Conservation (phyloP, 2,329 filamentous ascomycete genomes). For the Alternaria ethzedia region DNA sequence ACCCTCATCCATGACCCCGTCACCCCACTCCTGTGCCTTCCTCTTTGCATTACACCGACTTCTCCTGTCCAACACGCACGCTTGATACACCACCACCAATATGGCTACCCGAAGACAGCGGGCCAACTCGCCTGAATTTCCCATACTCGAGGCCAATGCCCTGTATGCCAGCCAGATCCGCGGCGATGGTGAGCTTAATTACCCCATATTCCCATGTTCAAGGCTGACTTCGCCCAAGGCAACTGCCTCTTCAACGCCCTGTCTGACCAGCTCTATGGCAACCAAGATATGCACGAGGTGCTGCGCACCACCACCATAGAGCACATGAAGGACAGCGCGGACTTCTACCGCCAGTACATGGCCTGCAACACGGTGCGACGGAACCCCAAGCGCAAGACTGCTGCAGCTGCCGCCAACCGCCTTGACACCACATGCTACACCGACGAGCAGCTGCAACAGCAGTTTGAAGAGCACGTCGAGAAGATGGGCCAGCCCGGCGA, state of each 20-base stretch:
- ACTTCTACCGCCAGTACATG: conserved; percentile 71
- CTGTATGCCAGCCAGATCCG: conserved; percentile 65
- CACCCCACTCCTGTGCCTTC: conserved; percentile 35
- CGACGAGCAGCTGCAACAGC: conserved; percentile 59
- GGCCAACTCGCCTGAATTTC: conserved; percentile 55
- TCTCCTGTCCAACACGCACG: conserved; percentile 40
- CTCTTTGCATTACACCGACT: conserved; percentile 30
- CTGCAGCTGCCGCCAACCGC: conserved; percentile 51
- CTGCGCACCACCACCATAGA: conserved; percentile 66
- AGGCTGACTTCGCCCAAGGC: conserved; percentile 54
- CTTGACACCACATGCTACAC: conserved; percentile 58
- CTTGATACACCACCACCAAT: conserved; percentile 27
- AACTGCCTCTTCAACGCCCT: conserved; percentile 74
- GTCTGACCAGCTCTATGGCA: conserved; percentile 70
- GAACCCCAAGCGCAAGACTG: conserved; percentile 63
- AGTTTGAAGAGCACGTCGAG: conserved; percentile 63
- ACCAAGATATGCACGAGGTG: conserved; percentile 62
- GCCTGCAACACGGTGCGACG: conserved; percentile 61
- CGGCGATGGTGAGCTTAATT: conserved; percentile 65
- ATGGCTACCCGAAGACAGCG: conserved; percentile 42
- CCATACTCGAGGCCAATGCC: conserved; percentile 62
- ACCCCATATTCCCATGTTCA: conserved; percentile 8
- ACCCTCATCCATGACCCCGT: conserved; percentile 35
- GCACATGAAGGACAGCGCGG: conserved; percentile 66
- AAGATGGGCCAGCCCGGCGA: conserved; percentile 66